phyloP scores from a whole-genome alignment of 805 yeast species.

The Candida multigemmis region DNA sequence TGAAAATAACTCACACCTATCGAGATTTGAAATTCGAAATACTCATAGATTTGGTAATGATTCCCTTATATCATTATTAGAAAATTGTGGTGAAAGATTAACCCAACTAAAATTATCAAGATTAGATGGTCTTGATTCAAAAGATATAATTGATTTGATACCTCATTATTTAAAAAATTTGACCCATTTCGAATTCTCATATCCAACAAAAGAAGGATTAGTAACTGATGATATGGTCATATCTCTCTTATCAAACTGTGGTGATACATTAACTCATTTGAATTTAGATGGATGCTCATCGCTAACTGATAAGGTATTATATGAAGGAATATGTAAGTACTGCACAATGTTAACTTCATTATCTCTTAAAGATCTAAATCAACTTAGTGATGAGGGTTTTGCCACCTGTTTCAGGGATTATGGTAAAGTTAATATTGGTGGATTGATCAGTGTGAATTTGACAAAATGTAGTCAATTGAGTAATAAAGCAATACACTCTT shows the following conservation, averaged over 20 bases:
- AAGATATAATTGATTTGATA: conserved; percentile 49
- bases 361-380: conserved; percentile 51
- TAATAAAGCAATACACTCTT: conserved; percentile 51
- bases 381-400: conserved; percentile 63
- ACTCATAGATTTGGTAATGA: conserved; percentile 77
- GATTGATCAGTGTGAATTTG: conserved; percentile 51
- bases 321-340: conserved; percentile 51
- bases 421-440: conserved; percentile 37
- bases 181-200: conserved; percentile 53
- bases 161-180: conserved; percentile 50
- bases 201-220: conserved; percentile 58
- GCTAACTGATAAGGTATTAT: conserved; percentile 55
- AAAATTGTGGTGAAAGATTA: conserved; percentile 45
- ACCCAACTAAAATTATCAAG: conserved; percentile 54
- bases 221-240: conserved; percentile 61
- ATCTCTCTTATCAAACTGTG: conserved; percentile 51
- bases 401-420: conserved; percentile 49
- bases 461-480: conserved; percentile 59
- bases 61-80: conserved; percentile 53
- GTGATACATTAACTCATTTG: conserved; percentile 49
- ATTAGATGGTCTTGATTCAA: conserved; percentile 61
- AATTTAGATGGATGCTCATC: conserved; percentile 66
- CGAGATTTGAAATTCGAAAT: conserved; percentile 56
- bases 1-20: conserved; percentile 40
- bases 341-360: conserved; percentile 48